Percentiles rank a stretch among this genome's conserved stretches.
These are phyloP conservation scores for Solanum hybrid DNA, from an alignment of 305 asterid species.

Conservation along the genomic window DNA sequence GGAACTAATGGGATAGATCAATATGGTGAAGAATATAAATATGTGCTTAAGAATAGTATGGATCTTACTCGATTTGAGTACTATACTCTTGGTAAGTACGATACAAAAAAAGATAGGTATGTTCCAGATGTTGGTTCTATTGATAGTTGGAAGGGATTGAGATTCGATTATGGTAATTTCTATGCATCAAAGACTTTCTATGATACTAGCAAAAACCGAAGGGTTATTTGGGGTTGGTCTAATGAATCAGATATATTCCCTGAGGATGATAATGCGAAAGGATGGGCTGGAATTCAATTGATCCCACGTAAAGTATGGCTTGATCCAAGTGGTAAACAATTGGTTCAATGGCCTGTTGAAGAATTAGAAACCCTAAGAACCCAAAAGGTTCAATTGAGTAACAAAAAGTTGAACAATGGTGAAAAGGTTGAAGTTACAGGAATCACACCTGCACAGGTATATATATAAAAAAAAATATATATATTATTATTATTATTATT, in stretches of 20 bases:
- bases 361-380: slow-evolving; percentile 27
- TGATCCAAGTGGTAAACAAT: slow-evolving; percentile 29
- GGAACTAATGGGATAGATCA: slow-evolving; percentile 12
- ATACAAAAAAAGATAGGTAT: slow-evolving; percentile 5
- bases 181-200: slow-evolving; percentile 18
- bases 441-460: slow-evolving; percentile 37
- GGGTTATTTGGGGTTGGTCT: slow-evolving; percentile 21
- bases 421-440: slow-evolving; percentile 19
- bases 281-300: slow-evolving; percentile 31
- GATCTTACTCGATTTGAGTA: slow-evolving; percentile 22
- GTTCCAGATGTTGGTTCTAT: slow-evolving; percentile 7
- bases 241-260: slow-evolving; percentile 4
- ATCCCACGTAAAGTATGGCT: slow-evolving; percentile 34
- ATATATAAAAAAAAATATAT: background rate
- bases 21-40: slow-evolving; percentile 8
- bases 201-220: slow-evolving; percentile 9
- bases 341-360: slow-evolving; percentile 34
- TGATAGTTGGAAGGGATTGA: slow-evolving; percentile 19
- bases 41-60: slow-evolving; percentile 20
- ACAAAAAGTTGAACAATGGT: slow-evolving; percentile 14
- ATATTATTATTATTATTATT: too few species aligned
- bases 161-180: slow-evolving; percentile 7
- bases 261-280: background rate
- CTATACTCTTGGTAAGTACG: slow-evolving; percentile 18
- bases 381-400: slow-evolving; percentile 10